These are phyloP conservation scores for Penicillium griseofulvum DNA, from an alignment of 2,329 filamentous ascomycete species.

Conservation along the genomic window DNA sequence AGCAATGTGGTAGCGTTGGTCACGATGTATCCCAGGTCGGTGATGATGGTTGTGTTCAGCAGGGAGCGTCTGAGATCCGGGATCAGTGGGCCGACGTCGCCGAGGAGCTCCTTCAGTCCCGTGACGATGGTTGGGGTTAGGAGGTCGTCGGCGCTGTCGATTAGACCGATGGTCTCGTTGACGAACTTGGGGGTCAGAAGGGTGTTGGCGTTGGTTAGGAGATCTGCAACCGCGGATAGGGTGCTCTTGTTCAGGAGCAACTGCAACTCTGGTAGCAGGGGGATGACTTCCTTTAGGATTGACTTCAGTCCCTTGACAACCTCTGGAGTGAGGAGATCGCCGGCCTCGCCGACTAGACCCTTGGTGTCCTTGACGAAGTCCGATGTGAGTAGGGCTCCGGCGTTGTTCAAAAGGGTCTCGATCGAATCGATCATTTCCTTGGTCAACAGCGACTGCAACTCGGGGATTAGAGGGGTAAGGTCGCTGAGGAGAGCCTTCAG, in stretches of 20 bases:
- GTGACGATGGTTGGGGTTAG: slow-evolving; percentile 18
- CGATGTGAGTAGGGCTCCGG: slow-evolving; percentile 16
- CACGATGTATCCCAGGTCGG: slow-evolving; percentile 29
- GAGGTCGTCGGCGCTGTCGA: slow-evolving; percentile 20
- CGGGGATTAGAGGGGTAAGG: slow-evolving; percentile 16
- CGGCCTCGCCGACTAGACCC: slow-evolving; percentile 18
- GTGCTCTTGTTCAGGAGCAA: slow-evolving; percentile 15
- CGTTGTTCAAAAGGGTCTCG: slow-evolving; percentile 12
- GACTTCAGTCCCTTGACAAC: slow-evolving; percentile 15
- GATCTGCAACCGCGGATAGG: slow-evolving; percentile 10
- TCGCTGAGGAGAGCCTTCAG: slow-evolving; percentile 20
- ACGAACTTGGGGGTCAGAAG: slow-evolving; percentile 22
- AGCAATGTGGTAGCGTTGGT: slow-evolving; percentile 32
- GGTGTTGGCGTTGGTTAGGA: slow-evolving; percentile 21
- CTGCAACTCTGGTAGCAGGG: slow-evolving; percentile 21
- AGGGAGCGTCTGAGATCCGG: slow-evolving; percentile 23
- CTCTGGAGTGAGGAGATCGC: slow-evolving; percentile 19
- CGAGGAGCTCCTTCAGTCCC: slow-evolving; percentile 23
- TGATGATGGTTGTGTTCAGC: slow-evolving; percentile 27
- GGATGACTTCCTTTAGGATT: slow-evolving; percentile 17
- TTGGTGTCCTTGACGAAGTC: slow-evolving; percentile 23
- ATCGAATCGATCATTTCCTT: slow-evolving; percentile 15
- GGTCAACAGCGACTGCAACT: slow-evolving; percentile 20
- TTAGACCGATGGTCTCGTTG: slow-evolving; percentile 20
- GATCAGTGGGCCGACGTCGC: slow-evolving; percentile 19